Evolutionary conservation across 1,284 basidiomycete species (phyloP), one percentile per base, ranked within the genome.

Genomic region (Takashimella koratensis): DNA sequence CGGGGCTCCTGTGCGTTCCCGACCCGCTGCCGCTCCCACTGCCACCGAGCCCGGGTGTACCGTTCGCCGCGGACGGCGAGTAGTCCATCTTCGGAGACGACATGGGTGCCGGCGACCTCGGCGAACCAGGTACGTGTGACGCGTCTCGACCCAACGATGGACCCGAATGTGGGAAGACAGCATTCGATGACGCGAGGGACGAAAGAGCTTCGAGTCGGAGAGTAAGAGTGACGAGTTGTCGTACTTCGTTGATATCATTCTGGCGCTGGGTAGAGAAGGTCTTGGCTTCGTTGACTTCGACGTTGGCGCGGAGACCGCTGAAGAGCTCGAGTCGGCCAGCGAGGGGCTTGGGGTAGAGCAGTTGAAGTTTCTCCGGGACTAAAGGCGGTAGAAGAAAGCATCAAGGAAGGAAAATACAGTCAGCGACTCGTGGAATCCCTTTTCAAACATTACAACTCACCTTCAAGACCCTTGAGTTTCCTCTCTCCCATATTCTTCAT

Each of bases 381-480:
- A 65, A 52, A 43, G 61, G 52, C 8, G n/a, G n/a, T n/a, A 36
- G 16, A 16, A 36, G 8, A 36, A 16, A 16, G 30, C 10, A 36
- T 8, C 8, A 36, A 36, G 10, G 30, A 36, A 16, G 30, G 30
- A 8, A 36, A 36, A 36, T 16, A 36, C 8, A 36, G 30, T 27
- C 47, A 52, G 40, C 4, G 12, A 11, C 40, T 30, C 44, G 26
- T 42, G 10, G 23, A 41, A 21, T 12, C 12, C 25, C 11, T 16
- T n/a, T n/a, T n/a, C n/a, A 22, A 5, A 21, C 23, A 13, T 10
- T 21, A 2, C 12, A 4, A 59, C 69, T 52, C 48, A 74, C 73
- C 75, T 76, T 97, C 93, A 36, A 98, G 80, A 13, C 95, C 95
- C 75, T 98, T 98, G 62, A 98, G 83, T 70, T 91, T 90, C 59